These are phyloP conservation scores for Letharia lupina DNA, from an alignment of 495 filamentous ascomycete species.

Conservation along the genomic window DNA sequence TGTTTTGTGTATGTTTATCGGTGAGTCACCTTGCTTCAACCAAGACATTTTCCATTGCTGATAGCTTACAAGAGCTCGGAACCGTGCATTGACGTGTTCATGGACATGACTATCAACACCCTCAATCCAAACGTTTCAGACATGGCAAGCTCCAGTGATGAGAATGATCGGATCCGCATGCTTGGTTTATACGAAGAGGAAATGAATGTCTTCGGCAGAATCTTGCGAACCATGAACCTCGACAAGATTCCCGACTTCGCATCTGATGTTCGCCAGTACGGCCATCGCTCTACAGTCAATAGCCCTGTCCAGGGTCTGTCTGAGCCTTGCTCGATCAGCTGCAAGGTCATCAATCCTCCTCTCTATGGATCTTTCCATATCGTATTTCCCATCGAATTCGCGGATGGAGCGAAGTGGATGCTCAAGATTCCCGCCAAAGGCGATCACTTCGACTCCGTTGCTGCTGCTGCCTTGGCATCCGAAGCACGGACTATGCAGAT, in stretches of 20 bases:
- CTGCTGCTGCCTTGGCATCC: conserved; percentile 17
- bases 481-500: conserved; percentile 24
- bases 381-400: conserved; percentile 11
- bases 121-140: neutral
- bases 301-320: neutral
- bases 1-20: neutral
- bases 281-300: neutral
- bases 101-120: neutral
- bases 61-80: neutral
- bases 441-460: conserved; percentile 15
- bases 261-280: neutral
- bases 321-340: neutral
- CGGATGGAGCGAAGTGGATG: conserved; percentile 16
- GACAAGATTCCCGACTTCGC: neutral
- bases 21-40: neutral
- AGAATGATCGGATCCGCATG: neutral
- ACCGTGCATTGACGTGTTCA: neutral
- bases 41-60: neutral
- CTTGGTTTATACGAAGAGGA: neutral
- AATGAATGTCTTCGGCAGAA: neutral
- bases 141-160: neutral
- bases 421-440: conserved; percentile 17
- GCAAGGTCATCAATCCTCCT: neutral
- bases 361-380: neutral
- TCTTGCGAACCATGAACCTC: neutral